These are phyloP conservation scores for Aschersonia sp. DNA, from an alignment of 2,329 filamentous ascomycete genomes.

Conservation along the genomic window DNA sequence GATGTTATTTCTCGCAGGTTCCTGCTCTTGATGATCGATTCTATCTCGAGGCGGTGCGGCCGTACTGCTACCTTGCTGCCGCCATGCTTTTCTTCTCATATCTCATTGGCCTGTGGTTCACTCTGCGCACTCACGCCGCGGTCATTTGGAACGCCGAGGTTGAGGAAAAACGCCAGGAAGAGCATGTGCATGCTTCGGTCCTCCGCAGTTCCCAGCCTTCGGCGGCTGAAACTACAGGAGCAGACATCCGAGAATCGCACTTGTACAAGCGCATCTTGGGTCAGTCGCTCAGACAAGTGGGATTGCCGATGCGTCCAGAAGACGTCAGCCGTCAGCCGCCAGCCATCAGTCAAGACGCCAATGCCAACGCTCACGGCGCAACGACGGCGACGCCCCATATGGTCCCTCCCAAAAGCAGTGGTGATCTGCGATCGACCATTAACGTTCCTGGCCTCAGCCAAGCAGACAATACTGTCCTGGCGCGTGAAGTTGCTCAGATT, in stretches of 20 bases:
- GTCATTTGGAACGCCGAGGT: slow-evolving; percentile 88
- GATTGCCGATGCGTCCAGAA: slow-evolving; percentile 43
- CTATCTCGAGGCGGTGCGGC: slow-evolving; percentile 78
- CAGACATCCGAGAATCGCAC: slow-evolving; percentile 73
- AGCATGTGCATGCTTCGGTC: slow-evolving; percentile 22
- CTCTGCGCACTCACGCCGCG: slow-evolving; percentile 84
- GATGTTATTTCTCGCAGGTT: slow-evolving; percentile 86
- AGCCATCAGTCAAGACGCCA: slow-evolving; percentile 13
- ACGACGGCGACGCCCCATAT: slow-evolving; percentile 47
- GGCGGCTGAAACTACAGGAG: slow-evolving; percentile 32
- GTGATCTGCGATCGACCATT: slow-evolving; percentile 29
- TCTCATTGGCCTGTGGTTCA: slow-evolving; percentile 88
- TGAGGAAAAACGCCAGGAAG: slow-evolving; percentile 60
- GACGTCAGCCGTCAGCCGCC: slow-evolving; percentile 26
- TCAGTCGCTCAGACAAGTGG: slow-evolving; percentile 76
- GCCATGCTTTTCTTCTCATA: slow-evolving; percentile 83
- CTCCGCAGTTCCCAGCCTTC: slow-evolving; percentile 21
- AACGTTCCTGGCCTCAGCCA: slow-evolving; percentile 59
- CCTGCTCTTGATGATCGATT: slow-evolving; percentile 78
- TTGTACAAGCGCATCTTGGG: slow-evolving; percentile 89
- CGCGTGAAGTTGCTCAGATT: slow-evolving; percentile 83
- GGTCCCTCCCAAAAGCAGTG: slow-evolving; percentile 53
- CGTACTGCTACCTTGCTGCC: slow-evolving; percentile 85
- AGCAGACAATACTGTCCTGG: slow-evolving; percentile 66
- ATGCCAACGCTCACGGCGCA: slow-evolving; percentile 34